phyloP scores from a whole-genome alignment of 192 early-diverging fungal species.

The Cetraspora pellucida region DNA sequence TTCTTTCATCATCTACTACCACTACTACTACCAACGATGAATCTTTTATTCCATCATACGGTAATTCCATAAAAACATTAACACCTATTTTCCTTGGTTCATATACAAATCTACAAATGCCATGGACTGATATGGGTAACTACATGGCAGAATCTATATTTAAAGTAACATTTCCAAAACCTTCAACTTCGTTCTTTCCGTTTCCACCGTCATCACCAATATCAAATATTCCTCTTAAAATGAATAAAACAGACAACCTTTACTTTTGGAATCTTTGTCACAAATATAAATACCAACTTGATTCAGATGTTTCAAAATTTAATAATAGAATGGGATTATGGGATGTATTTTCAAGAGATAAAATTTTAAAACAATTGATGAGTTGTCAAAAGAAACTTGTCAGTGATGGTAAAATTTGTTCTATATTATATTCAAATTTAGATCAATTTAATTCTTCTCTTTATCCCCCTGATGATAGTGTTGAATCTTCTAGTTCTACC shows the following conservation, averaged over 20 bases:
- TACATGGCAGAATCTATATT: not conserved
- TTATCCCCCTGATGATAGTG: too few relatives aligned
- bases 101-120: not conserved
- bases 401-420: too few relatives aligned
- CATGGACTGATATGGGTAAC: not conserved
- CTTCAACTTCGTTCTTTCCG: not conserved
- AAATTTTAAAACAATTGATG: not conserved
- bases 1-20: not conserved
- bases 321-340: not conserved
- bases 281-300: not conserved
- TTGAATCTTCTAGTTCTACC: too few relatives aligned
- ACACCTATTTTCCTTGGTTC: not conserved
- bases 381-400: too few relatives aligned
- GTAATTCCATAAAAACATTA: not conserved
- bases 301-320: too few relatives aligned
- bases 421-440: too few relatives aligned
- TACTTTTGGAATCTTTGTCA: slow-evolving; percentile 8
- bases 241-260: not conserved
- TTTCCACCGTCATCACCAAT: not conserved
- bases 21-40: not conserved
- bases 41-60: not conserved
- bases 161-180: not conserved
- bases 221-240: not conserved
- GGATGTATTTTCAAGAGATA: not conserved
- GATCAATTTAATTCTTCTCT: too few relatives aligned